These are phyloP conservation scores for Echinosophora koreensis DNA, from an alignment of 306 rosid genomes.

Conservation along the genomic window DNA sequence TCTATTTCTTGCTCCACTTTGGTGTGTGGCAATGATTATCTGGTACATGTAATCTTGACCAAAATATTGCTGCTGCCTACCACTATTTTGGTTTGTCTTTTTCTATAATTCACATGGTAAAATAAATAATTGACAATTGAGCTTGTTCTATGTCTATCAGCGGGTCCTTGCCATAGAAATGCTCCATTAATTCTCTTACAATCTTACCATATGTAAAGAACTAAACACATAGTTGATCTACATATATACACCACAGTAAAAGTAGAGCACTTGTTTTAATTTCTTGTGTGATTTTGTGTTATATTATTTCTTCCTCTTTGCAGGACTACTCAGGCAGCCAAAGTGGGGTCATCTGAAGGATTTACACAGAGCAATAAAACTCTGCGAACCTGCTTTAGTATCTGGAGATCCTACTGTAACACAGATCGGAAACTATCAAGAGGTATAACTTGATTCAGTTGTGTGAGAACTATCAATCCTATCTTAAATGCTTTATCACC, in stretches of 20 bases:
- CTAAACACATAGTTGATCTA: slow-evolving; percentile 7
- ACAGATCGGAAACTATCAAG: slow-evolving; percentile 79
- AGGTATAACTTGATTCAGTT: slow-evolving; percentile 57
- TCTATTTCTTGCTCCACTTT: not conserved
- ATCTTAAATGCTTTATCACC: slow-evolving; percentile 34
- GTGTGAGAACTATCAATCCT: slow-evolving; percentile 30
- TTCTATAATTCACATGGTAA: not conserved
- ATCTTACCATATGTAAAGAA: slow-evolving; percentile 5
- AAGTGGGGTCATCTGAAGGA: slow-evolving; percentile 99
- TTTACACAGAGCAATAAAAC: slow-evolving; percentile 92
- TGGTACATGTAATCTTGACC: slow-evolving; percentile 9
- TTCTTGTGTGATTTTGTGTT: slow-evolving; percentile 16
- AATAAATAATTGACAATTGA: slow-evolving; percentile 22
- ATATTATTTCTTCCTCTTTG: slow-evolving; percentile 23
- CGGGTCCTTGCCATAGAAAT: slow-evolving; percentile 23
- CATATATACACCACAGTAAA: not conserved
- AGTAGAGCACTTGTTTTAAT: slow-evolving; percentile 29
- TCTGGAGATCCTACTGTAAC: slow-evolving; percentile 77
- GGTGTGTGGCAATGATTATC: slow-evolving; percentile 12
- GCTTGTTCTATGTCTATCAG: not conserved
- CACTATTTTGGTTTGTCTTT: slow-evolving; percentile 2
- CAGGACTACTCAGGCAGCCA: slow-evolving; percentile 91
- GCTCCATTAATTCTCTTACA: slow-evolving; percentile 5
- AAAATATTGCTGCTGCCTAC: not conserved
- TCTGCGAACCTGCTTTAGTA: slow-evolving; percentile 92